Conservation (phyloP, 2,329 filamentous ascomycete genomes). For the Arachnopeziza araneosa region DNA sequence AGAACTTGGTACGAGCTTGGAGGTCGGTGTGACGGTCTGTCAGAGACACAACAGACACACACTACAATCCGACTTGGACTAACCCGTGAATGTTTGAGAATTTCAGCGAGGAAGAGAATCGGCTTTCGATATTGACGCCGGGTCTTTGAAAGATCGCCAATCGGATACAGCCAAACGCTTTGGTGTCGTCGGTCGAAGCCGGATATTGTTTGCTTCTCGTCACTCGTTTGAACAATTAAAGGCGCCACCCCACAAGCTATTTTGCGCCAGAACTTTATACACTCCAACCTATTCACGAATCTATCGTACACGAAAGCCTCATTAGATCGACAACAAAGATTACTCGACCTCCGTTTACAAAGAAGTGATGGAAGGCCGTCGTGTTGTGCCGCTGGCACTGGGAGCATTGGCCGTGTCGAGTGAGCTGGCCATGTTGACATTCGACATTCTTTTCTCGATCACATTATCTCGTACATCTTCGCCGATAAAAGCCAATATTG, state of each 20-base stretch:
- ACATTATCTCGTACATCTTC: constrained; percentile 16
- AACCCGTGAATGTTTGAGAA: constrained; percentile 14
- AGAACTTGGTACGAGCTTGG: constrained; percentile 9
- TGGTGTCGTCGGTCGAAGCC: constrained; percentile 2
- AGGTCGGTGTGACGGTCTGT: constrained; percentile 10
- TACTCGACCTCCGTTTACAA: not conserved
- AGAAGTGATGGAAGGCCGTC: not conserved
- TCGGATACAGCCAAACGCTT: not conserved
- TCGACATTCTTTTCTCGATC: constrained; percentile 28
- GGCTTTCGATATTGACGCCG: constrained; percentile 6
- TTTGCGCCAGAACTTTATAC: constrained; percentile 8
- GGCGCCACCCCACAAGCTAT: constrained; percentile 5
- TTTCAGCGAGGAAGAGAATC: constrained; percentile 7
- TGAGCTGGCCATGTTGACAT: constrained; percentile 23
- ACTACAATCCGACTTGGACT: constrained; percentile 13
- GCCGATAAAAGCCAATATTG: constrained; percentile 8
- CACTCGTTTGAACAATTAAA: constrained; percentile 19
- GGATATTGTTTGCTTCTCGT: constrained; percentile 22
- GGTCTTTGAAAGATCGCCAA: constrained; percentile 13
- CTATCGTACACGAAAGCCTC: constrained; percentile 14
- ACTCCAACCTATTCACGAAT: constrained; percentile 3
- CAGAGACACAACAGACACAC: constrained; percentile 13
- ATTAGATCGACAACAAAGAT: not conserved
- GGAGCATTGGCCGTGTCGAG: constrained; percentile 27
- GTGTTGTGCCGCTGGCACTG: constrained; percentile 21